Base-by-base conservation (phyloP, 2,329 filamentous ascomycete genomes). In the Penicillium fuscoglaucum region DNA sequence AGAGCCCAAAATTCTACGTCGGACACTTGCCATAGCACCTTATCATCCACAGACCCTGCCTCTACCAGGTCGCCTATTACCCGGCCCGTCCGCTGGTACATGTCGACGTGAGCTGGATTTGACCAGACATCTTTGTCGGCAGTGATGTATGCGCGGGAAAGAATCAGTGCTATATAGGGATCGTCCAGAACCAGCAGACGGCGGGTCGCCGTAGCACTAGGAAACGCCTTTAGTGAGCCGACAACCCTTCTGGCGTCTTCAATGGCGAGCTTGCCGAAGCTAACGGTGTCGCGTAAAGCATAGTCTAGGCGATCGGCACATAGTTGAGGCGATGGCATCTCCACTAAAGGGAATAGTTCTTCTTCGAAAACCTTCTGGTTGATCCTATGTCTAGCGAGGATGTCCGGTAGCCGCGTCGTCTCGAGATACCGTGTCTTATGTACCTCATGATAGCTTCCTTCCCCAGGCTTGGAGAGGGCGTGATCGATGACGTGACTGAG, bases 241-340 rank as follows among this genome's bases (percentile, higher is more conserved):
- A 74, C 52, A 19, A 76, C 57, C 5, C 61, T 41, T 35, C 50
- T 66, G 0, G 69, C 73, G n/a, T 75, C 68, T 17, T 67, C 60
- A 0, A 74, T 46, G 3, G 57, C n/a, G 24, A 78, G 59, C 19
- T 74, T 69, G 0, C 66, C 68, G 37, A 75, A 74, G 1, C 63
- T 68, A 1, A 76, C 67, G 0, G 70, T 53, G 48, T 77, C 76
- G 21, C 75, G 74, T 26, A 78, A 63, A 19, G 70, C 68, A 53
- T 78, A 78, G 61, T 78, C 76, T 8, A 78, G 68, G 33, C 75
- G 68, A 57, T 78, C 76, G 24, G 76, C 74, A 55, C 74, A 78
- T 2, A 78, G 72, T 31, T 70, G 73, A 6, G 76, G 76, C 28
- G 75, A 63, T 6, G 70, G 67, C 68, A 62, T 68, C 58, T 78